Evolutionary conservation across 2,329 filamentous ascomycete species (phyloP).

Genomic region (Curvularia spicifera): DNA sequence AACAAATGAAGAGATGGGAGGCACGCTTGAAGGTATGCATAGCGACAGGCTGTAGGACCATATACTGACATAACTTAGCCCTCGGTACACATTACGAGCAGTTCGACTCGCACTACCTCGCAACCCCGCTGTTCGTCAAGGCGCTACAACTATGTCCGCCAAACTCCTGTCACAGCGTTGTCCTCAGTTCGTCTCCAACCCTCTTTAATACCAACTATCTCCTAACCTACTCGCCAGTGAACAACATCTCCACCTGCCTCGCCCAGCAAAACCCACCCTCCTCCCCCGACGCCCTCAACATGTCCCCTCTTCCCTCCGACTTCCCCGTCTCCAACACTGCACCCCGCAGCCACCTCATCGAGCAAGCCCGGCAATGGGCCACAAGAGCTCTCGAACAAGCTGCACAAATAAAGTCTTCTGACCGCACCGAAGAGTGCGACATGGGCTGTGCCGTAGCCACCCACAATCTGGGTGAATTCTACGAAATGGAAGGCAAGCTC

Average conservation of each 20-base stretch:
- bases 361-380: conserved; percentile 79
- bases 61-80: conserved; percentile 55
- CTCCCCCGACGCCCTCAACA: conserved; percentile 31
- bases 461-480: conserved; percentile 87
- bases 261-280: conserved; percentile 65
- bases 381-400: conserved; percentile 74
- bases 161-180: conserved; percentile 75
- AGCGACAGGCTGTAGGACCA: conserved; percentile 13
- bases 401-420: conserved; percentile 67
- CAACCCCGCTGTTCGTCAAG: conserved; percentile 85
- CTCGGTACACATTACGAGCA: conserved; percentile 78
- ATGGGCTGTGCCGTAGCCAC: conserved; percentile 80
- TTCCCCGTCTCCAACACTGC: conserved; percentile 49
- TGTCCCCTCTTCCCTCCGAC: conserved; percentile 45
- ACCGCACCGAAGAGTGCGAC: conserved; percentile 80
- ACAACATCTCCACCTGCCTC: conserved; percentile 77
- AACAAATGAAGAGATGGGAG: conserved; percentile 73
- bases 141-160: conserved; percentile 72
- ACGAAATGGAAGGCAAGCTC: conserved; percentile 72
- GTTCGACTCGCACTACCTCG: conserved; percentile 77
- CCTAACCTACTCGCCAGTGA: conserved; percentile 61
- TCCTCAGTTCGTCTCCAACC: conserved; percentile 67
- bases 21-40: conserved; percentile 68
- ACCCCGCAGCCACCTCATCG: conserved; percentile 67
- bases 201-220: background rate